Evolutionary conservation across 495 filamentous ascomycete genomes (phyloP).

Genomic region (Penicillium macrosclerotiorum): DNA sequence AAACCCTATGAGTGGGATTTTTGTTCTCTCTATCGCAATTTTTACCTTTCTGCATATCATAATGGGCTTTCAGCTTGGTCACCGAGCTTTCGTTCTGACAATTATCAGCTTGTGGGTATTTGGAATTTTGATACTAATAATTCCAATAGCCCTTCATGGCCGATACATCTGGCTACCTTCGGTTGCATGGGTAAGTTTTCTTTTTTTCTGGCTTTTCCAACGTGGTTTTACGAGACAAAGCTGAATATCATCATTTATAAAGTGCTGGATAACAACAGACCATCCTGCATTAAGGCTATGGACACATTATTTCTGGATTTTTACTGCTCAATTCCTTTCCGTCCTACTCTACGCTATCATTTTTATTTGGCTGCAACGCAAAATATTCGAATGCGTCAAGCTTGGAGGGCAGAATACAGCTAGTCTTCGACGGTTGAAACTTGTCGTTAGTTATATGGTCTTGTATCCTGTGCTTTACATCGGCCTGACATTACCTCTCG

Average conservation of each 20-base stretch:
- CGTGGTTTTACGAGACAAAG: not conserved
- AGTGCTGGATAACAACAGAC: conserved; percentile 64
- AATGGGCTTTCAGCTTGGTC: conserved; percentile 48
- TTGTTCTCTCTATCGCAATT: conserved; percentile 59
- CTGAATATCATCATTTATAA: not conserved
- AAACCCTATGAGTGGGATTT: conserved; percentile 61
- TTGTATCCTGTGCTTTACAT: conserved; percentile 68
- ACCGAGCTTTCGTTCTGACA: conserved; percentile 42
- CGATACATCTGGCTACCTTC: conserved; percentile 56
- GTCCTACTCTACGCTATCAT: conserved; percentile 59
- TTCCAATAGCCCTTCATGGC: conserved; percentile 48
- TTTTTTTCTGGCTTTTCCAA: not conserved
- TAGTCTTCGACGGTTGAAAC: conserved; percentile 21
- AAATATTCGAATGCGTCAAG: conserved; percentile 29
- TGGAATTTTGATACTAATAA: conserved; percentile 50
- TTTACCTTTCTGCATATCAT: conserved; percentile 62
- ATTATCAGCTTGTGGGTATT: conserved; percentile 54
- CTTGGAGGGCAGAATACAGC: conserved; percentile 20
- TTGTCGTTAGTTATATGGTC: conserved; percentile 59
- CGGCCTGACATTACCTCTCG: conserved; percentile 60
- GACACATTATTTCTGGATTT: conserved; percentile 73
- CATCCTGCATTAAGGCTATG: conserved; percentile 59
- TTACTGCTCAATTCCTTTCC: conserved; percentile 59
- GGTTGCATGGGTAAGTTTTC: conserved; percentile 54
- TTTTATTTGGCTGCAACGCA: conserved; percentile 51